Base-by-base conservation (phyloP, 345 rosid genomes). In the Nephelium lappaceum region DNA sequence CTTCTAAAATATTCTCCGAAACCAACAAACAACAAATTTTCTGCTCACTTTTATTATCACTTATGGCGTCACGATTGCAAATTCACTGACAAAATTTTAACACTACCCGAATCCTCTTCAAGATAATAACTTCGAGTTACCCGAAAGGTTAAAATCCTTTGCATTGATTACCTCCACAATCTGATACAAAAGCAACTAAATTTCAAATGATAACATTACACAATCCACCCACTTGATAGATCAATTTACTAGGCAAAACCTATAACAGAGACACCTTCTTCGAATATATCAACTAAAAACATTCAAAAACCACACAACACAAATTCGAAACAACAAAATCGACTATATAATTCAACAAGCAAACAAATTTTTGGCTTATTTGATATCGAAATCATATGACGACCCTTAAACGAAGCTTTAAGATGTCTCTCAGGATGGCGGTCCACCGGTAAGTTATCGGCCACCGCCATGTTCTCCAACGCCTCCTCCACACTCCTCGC, bases 371-470 rank as follows among this genome's bases (percentile, higher is more conserved):
- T 23, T 8, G 3, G 12, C 18, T 12, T 31, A 2, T 11, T 63
- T 14, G 6, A 6, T 58, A 10, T 21, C 57, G 49, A n/a, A n/a
- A n/a, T n/a, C n/a, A 80, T 62, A 39, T 38, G 5, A 60, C 67
- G 14, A 55, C 91, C 99, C 97, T 96, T 96, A 83, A 93, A 96
- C 11, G 97, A 89, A 24, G 99, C 98, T 84, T 90, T 94, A n/a
- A 96, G 94, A 83, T 98, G 84, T 83, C 86, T 89, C 77, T 96
- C 99, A 0, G 99, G 97, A 47, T 94, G 99, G 69, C 88, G 79
- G 79, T 93, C 97, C 21, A 84, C 83, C 0, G 99, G 98, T 65
- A 94, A 87, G 81, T n/a, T 88, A 69, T 96, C 98, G 0, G 90
- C 49, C 3, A 94, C 92, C 8, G 87, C 76, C 85, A 96, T 90